Evolutionary conservation across 495 filamentous ascomycete genomes (phyloP).

Genomic region (Bryoglossum gracile): DNA sequence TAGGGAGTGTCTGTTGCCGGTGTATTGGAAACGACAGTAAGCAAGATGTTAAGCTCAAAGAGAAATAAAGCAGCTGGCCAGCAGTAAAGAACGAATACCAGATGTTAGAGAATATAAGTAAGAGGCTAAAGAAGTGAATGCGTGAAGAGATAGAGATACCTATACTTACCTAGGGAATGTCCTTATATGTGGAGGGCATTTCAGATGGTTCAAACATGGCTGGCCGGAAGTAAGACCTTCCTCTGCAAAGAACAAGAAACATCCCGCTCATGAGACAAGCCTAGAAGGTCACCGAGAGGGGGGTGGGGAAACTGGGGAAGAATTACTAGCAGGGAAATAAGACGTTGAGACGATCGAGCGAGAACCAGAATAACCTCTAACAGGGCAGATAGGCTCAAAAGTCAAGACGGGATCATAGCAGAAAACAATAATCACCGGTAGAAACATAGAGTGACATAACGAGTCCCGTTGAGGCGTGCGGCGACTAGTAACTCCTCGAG

Average conservation of each 20-base stretch:
- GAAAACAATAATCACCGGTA: not conserved
- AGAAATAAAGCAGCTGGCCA: conserved; percentile 9
- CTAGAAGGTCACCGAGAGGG: not conserved
- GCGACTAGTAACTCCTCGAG: too few species aligned
- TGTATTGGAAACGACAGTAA: conserved; percentile 1
- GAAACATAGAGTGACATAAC: conserved; percentile 4
- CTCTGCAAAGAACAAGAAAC: conserved; percentile 1
- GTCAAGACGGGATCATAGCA: not conserved
- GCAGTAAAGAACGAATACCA: conserved; percentile 16
- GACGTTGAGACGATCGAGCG: conserved; percentile 5
- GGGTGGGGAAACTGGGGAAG: not conserved
- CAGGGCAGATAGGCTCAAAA: conserved; percentile 1
- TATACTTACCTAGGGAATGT: not conserved
- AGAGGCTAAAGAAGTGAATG: conserved; percentile 2
- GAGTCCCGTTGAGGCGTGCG: not conserved
- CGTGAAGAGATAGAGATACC: not conserved
- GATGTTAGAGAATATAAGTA: not conserved
- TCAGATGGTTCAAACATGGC: conserved; percentile 4
- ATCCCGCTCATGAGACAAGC: conserved; percentile 3
- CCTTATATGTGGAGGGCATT: conserved; percentile 1
- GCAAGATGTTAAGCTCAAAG: not conserved
- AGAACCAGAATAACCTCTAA: not conserved
- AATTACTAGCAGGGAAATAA: not conserved
- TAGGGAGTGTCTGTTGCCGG: not conserved
- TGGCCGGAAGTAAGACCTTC: conserved; percentile 1